Percentiles rank a stretch among this genome's conserved stretches.
These are phyloP conservation scores for Basidiobolus meristosporus DNA, from an alignment of 371 early-diverging fungal genomes.

Conservation along the genomic window DNA sequence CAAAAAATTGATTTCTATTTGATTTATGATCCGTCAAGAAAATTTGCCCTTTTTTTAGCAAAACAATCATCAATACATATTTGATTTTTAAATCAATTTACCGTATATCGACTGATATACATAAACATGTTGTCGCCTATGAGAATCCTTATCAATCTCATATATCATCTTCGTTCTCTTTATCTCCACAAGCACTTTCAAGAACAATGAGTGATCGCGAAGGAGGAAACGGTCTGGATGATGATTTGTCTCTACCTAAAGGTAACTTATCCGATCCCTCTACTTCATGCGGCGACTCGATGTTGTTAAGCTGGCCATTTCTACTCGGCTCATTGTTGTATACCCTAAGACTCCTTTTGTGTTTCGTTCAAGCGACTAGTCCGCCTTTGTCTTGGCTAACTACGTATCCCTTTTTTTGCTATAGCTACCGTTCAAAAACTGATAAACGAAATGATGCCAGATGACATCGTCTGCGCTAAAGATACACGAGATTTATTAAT, in stretches of 20 bases:
- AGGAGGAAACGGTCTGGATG: constrained; percentile 38
- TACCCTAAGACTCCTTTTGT: background rate
- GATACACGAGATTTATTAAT: constrained; percentile 89
- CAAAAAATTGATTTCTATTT: background rate
- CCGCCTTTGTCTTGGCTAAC: background rate
- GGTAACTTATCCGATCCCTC: constrained; percentile 14
- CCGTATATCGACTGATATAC: too few relatives aligned
- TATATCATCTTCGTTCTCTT: too few relatives aligned
- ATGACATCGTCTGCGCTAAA: constrained; percentile 76
- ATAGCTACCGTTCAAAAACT: constrained; percentile 93
- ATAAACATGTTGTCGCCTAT: too few relatives aligned
- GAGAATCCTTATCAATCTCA: too few relatives aligned
- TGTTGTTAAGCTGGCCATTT: constrained; percentile 1
- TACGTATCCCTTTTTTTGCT: background rate
- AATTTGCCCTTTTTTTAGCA: background rate
- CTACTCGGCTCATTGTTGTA: too few relatives aligned
- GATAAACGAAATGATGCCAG: constrained; percentile 86
- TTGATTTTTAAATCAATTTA: too few relatives aligned
- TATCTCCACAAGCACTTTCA: too few relatives aligned
- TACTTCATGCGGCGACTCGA: background rate
- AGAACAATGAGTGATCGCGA: constrained; percentile 67
- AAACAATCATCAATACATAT: too few relatives aligned
- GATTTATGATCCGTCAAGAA: background rate
- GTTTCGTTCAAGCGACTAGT: too few relatives aligned
- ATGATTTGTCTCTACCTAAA: constrained; percentile 76